These are phyloP conservation scores for Pelagophyceae sp. DNA, from an alignment of 352 stramenopile genomes.

Conservation along the genomic window DNA sequence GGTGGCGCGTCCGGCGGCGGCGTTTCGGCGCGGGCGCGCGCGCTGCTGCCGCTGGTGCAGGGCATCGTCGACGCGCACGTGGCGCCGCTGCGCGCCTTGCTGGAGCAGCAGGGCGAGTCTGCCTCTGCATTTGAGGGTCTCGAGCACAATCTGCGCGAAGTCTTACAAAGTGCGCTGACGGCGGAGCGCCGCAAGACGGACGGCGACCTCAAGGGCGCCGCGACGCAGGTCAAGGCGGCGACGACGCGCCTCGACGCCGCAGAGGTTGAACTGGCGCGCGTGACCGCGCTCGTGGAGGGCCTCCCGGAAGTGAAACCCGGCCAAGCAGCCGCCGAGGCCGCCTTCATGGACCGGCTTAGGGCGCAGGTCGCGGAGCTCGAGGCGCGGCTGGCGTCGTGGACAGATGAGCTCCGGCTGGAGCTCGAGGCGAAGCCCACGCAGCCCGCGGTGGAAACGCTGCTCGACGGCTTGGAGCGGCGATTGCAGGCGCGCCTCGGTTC, in stretches of 20 bases:
- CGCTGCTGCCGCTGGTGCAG: not conserved
- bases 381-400: not conserved
- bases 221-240: not conserved
- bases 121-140: not conserved
- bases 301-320: not conserved
- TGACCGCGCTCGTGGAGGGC: not conserved
- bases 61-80: not conserved
- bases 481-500: not conserved
- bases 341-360: not conserved
- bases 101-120: not conserved
- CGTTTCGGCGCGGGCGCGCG: not conserved
- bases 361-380: not conserved
- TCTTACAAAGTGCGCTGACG: too few relatives aligned
- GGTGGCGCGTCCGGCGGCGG: too few relatives aligned
- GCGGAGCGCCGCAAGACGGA: too few relatives aligned
- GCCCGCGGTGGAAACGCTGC: not conserved
- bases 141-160: too few relatives aligned
- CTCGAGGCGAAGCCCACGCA: not conserved
- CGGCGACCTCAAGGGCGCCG: not conserved
- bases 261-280: not conserved
- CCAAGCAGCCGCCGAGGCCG: not conserved
- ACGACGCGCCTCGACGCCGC: not conserved
- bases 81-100: not conserved
- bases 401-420: not conserved
- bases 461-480: not conserved